Evolutionary conservation across 805 yeast genomes (phyloP).

Genomic region (Dipodascopsis uninucleata): DNA sequence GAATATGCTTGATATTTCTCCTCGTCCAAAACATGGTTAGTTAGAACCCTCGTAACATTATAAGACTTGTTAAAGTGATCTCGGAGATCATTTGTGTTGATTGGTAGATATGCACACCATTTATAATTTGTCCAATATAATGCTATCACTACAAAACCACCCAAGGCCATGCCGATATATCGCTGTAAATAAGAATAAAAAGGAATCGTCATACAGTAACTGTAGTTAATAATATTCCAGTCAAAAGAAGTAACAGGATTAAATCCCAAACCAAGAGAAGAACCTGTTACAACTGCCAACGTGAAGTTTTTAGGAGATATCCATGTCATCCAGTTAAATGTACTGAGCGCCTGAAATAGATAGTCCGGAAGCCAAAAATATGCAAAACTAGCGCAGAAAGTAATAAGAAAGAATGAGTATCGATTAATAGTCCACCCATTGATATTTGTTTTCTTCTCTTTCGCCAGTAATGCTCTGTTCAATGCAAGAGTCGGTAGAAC

Average conservation of each 20-base stretch:
- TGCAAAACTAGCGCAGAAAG: slow-evolving; percentile 41
- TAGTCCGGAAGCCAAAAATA: slow-evolving; percentile 63
- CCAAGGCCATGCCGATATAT: slow-evolving; percentile 44
- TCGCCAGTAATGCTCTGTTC: slow-evolving; percentile 44
- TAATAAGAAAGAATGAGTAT: slow-evolving; percentile 46
- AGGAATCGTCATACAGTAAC: slow-evolving; percentile 12
- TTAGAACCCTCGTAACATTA: slow-evolving; percentile 49
- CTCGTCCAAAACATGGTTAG: slow-evolving; percentile 45
- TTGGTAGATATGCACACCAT: slow-evolving; percentile 55
- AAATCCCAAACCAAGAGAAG: slow-evolving; percentile 57
- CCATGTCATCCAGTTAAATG: slow-evolving; percentile 63
- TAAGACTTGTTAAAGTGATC: slow-evolving; percentile 52
- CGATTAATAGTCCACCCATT: slow-evolving; percentile 61
- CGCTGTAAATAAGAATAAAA: slow-evolving; percentile 41
- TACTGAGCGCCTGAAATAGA: slow-evolving; percentile 55
- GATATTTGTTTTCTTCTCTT: slow-evolving; percentile 44
- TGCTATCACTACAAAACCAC: slow-evolving; percentile 49
- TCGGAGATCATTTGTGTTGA: slow-evolving; percentile 43
- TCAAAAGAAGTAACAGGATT: slow-evolving; percentile 61
- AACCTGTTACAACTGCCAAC: slow-evolving; percentile 65
- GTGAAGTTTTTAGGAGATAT: slow-evolving; percentile 54
- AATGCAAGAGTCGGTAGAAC: slow-evolving; percentile 58
- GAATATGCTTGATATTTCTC: slow-evolving; percentile 55
- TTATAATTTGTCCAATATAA: slow-evolving; percentile 53
- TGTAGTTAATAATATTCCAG: slow-evolving; percentile 57